Base-by-base conservation (phyloP, 345 rosid genomes). In the Clarkia xantiana region DNA sequence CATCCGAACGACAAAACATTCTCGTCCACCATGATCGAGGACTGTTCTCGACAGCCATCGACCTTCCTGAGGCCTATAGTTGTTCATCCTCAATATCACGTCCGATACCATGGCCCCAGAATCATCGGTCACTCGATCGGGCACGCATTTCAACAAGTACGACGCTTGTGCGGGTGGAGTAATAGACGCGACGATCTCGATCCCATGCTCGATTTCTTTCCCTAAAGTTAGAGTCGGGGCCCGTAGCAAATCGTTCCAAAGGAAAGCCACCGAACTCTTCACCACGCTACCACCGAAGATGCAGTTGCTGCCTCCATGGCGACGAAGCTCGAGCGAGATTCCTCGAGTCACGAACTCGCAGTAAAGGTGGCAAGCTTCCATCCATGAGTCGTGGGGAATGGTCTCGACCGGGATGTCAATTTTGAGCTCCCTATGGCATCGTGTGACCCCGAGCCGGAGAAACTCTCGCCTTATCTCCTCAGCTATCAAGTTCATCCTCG, bases 11-110 rank as follows among this genome's bases (percentile, higher is more conserved):
- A 82, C 82, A 14, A 90, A 90, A 57, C 91, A 86, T 62, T 82
- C 95, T 51, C 91, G 71, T 3, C 95, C 94, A 0, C 82, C 78
- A 52, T 85, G 94, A 68, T 90, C 95, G 62, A 86, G 94, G 48
- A 86, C 91, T 0, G 97, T 90, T 8, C 91, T 77, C 3, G 97
- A 79, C 55, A 90, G 67, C 97, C 97, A 90, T 53, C 97, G 69
- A 44, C 97, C 97, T 69, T 86, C 87, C 55, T 90, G 95, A 51
- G 95, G 86, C 40, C 61, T 65, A 47, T 76, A 82, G 42, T 65
- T 61, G 59, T 80, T 90, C 62, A 74, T 66, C 54, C 71, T 79
- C 67, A 85, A 71, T 57, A 86, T 61, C 16, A 79, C 83, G 56
- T 85, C 94, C 0, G 97, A 90, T 58, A 90, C 54, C 97, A 90